These are phyloP conservation scores for Botrytis pseudocinerea DNA, from an alignment of 2,329 filamentous ascomycete species.

Conservation along the genomic window DNA sequence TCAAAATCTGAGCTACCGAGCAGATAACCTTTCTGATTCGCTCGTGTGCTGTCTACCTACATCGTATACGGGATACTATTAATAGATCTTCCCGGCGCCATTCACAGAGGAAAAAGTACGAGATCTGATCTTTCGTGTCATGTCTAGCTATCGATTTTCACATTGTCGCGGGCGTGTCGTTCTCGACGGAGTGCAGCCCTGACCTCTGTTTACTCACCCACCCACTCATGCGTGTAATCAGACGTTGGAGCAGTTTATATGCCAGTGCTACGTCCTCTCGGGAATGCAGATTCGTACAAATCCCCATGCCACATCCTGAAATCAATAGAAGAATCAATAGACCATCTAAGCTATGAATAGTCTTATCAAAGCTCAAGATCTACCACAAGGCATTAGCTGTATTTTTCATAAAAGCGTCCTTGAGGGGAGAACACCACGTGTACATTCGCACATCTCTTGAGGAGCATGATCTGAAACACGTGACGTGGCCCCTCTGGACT, in stretches of 20 bases:
- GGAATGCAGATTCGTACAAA: no score
- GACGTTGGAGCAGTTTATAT: background rate
- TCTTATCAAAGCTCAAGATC: background rate
- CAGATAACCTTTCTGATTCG: background rate
- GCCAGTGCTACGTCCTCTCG: no score
- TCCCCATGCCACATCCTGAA: background rate
- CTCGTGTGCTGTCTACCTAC: background rate
- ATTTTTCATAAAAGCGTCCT: no score
- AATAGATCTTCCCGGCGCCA: conserved; percentile 10
- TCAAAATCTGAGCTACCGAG: background rate
- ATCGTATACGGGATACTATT: conserved; percentile 7
- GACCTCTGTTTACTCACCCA: background rate
- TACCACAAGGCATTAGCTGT: no score
- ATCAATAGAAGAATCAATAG: background rate
- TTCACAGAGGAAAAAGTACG: conserved; percentile 6
- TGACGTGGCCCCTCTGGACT: background rate
- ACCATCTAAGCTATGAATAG: background rate
- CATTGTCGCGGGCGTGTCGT: background rate
- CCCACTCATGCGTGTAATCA: background rate
- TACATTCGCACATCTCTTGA: background rate
- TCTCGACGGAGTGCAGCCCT: background rate
- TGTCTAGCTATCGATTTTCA: background rate
- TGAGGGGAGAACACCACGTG: background rate
- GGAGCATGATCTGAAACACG: background rate
- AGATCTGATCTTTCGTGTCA: no score